phyloP scores from a whole-genome alignment of 352 stramenopile genomes.

The Peronospora farinosa region DNA sequence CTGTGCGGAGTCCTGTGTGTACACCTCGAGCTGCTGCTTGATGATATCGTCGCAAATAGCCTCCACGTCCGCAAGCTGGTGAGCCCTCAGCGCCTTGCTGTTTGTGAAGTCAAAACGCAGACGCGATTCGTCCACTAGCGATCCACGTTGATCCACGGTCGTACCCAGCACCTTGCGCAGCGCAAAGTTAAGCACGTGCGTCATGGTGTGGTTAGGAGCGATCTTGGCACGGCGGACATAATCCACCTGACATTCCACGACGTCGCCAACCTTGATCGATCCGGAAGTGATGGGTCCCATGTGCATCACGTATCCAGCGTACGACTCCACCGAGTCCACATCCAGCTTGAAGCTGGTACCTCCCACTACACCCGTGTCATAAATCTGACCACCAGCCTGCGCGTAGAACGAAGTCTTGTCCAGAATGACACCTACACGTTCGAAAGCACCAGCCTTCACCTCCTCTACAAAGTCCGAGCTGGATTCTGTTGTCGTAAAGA shows the following conservation, averaged over 20 bases:
- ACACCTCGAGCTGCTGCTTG: slow-evolving; percentile 87
- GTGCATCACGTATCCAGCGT: slow-evolving; percentile 95
- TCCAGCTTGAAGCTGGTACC: slow-evolving; percentile 41
- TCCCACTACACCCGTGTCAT: slow-evolving; percentile 87
- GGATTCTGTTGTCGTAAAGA: slow-evolving; percentile 91
- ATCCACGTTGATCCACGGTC: slow-evolving; percentile 95
- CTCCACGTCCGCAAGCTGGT: slow-evolving; percentile 87
- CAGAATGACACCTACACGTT: too few relatives aligned
- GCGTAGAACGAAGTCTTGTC: slow-evolving; percentile 98
- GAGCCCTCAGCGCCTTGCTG: slow-evolving; percentile 91
- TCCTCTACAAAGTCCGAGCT: slow-evolving; percentile 79
- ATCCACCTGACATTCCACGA: slow-evolving; percentile 89
- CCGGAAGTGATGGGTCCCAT: slow-evolving; percentile 74
- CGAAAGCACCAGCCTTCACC: slow-evolving; percentile 70
- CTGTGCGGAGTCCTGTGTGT: slow-evolving; percentile 89
- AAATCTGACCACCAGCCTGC: slow-evolving; percentile 95
- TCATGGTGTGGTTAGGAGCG: slow-evolving; percentile 99
- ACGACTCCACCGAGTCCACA: slow-evolving; percentile 91
- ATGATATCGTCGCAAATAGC: slow-evolving; percentile 86
- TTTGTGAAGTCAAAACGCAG: slow-evolving; percentile 98
- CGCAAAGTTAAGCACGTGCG: slow-evolving; percentile 97
- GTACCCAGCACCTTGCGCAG: slow-evolving; percentile 92
- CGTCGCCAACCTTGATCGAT: slow-evolving; percentile 80
- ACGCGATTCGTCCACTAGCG: slow-evolving; percentile 94
- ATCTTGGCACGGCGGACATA: slow-evolving; percentile 90